Conservation (phyloP, 108 stramenopile genomes). For the Cyclotella cryptica region DNA sequence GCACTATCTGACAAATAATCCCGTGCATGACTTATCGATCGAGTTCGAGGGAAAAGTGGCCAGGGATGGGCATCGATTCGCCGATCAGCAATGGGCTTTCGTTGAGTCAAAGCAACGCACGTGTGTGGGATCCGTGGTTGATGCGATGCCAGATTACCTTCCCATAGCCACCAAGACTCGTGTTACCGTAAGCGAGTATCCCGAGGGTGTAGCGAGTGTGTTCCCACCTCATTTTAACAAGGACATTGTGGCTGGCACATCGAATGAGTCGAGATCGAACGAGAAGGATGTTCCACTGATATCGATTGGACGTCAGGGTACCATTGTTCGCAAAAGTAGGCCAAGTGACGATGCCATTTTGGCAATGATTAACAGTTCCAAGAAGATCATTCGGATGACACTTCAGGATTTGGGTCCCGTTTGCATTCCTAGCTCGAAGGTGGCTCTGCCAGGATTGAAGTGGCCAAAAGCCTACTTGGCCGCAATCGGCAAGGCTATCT, state of each 20-base stretch:
- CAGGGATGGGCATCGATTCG: slow-evolving; percentile 62
- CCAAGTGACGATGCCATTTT: slow-evolving; percentile 59
- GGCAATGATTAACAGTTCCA: slow-evolving; percentile 55
- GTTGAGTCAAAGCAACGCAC: slow-evolving; percentile 61
- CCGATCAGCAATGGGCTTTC: slow-evolving; percentile 67
- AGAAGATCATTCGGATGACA: slow-evolving; percentile 52
- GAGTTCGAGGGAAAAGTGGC: slow-evolving; percentile 62
- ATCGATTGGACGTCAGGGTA: slow-evolving; percentile 51
- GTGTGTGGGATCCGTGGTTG: slow-evolving; percentile 55
- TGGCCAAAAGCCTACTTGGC: slow-evolving; percentile 52
- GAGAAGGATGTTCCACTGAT: slow-evolving; percentile 41
- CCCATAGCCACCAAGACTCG: slow-evolving; percentile 45
- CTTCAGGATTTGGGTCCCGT: slow-evolving; percentile 61
- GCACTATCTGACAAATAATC: slow-evolving; percentile 56
- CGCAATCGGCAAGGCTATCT: slow-evolving; percentile 49
- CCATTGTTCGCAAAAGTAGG: slow-evolving; percentile 24
- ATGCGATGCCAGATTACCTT: slow-evolving; percentile 59
- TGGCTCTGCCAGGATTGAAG: slow-evolving; percentile 39
- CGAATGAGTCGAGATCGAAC: neutral
- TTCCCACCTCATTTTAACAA: slow-evolving; percentile 49
- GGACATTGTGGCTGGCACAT: slow-evolving; percentile 14
- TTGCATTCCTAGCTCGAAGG: slow-evolving; percentile 49
- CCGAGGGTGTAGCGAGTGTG: slow-evolving; percentile 18
- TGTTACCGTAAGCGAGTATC: slow-evolving; percentile 57
- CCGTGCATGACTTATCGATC: slow-evolving; percentile 65